Percentiles rank a stretch among this genome's conserved stretches.
These are phyloP conservation scores for Mychonastes homosphaera DNA, from an alignment of 139 green algal genomes.

Conservation along the genomic window DNA sequence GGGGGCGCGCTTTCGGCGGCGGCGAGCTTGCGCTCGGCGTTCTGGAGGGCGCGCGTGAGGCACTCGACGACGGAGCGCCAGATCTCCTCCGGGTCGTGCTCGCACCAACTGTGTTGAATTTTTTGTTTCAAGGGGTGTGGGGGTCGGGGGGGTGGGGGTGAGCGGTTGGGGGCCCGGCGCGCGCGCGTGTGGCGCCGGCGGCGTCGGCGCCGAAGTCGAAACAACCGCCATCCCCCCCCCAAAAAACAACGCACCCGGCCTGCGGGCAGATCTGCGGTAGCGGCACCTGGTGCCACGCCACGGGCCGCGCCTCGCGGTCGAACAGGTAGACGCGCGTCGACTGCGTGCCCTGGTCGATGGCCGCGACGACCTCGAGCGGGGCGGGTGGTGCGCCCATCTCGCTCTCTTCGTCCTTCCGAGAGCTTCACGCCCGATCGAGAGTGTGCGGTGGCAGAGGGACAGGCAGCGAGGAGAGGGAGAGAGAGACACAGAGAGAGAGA, in stretches of 20 bases:
- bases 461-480: too few relatives aligned
- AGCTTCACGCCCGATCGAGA: too few relatives aligned
- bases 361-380: constrained; percentile 47
- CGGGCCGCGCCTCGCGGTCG: constrained; percentile 30
- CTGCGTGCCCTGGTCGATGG: constrained; percentile 91
- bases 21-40: constrained; percentile 16
- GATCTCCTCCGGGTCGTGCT: constrained; percentile 86
- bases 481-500: too few relatives aligned
- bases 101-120: constrained; percentile 86
- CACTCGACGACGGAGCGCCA: constrained; percentile 51
- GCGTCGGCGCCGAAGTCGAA: too few relatives aligned
- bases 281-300: constrained; percentile 60
- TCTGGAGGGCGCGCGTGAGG: constrained; percentile 44
- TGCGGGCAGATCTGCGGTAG: constrained; percentile 61
- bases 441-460: too few relatives aligned
- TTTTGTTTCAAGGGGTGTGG: too few relatives aligned
- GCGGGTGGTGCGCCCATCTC: too few relatives aligned
- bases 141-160: background rate
- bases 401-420: too few relatives aligned
- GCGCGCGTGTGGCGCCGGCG: too few relatives aligned
- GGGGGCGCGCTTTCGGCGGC: too few relatives aligned
- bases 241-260: constrained; percentile 58
- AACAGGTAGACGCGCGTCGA: constrained; percentile 79
- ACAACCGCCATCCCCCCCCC: too few relatives aligned
- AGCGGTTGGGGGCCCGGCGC: too few relatives aligned